phyloP scores from a whole-genome alignment of 106 monocot species.

The Apostasia ramifera region DNA sequence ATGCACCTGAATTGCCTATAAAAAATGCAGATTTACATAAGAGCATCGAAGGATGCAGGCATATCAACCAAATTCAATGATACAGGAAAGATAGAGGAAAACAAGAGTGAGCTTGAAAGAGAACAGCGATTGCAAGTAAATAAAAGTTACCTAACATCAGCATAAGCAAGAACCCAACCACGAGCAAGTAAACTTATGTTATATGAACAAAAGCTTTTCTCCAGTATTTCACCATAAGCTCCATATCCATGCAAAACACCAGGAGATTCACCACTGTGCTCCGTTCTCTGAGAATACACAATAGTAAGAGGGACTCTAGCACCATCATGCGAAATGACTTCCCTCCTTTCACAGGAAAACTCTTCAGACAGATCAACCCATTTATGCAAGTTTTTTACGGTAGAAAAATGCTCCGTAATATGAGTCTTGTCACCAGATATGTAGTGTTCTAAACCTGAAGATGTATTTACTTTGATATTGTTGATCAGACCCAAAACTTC shows the following conservation, averaged over 20 bases:
- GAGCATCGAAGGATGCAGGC: background rate
- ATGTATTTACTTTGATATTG: constrained; percentile 15
- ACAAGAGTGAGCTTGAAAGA: background rate
- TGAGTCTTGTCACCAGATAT: constrained; percentile 5
- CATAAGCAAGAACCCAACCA: constrained; percentile 95
- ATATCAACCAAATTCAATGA: background rate
- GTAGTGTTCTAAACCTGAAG: constrained; percentile 4
- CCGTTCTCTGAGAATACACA: constrained; percentile 40
- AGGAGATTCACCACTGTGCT: constrained; percentile 38
- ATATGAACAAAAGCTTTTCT: constrained; percentile 86
- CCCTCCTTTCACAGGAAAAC: constrained; percentile 59
- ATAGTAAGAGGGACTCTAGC: constrained; percentile 69
- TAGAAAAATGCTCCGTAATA: constrained; percentile 12
- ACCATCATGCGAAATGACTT: constrained; percentile 76
- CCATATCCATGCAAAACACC: constrained; percentile 92
- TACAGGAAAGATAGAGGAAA: background rate
- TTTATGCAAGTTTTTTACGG: constrained; percentile 14
- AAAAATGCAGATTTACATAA: too few relatives aligned
- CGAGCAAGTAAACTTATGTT: constrained; percentile 64
- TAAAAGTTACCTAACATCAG: constrained; percentile 82
- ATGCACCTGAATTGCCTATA: too few relatives aligned
- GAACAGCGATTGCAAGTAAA: background rate
- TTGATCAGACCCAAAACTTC: constrained; percentile 34
- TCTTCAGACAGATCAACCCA: constrained; percentile 54
- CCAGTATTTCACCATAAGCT: constrained; percentile 86